These are phyloP conservation scores for Maudiozyma saulgeensis DNA, from an alignment of 805 yeast genomes.

Conservation along the genomic window DNA sequence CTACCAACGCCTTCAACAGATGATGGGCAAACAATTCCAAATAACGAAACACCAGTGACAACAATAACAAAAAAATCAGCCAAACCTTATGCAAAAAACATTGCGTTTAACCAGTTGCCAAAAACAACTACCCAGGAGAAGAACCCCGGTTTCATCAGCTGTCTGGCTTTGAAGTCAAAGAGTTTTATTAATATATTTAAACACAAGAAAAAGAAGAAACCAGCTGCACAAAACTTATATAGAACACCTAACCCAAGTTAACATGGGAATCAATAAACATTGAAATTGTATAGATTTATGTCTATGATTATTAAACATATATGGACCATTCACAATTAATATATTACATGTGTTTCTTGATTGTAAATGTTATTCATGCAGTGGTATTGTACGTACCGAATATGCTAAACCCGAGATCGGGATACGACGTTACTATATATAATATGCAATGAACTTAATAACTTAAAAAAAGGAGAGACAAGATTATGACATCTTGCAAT, in stretches of 20 bases:
- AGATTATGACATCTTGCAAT: too few species aligned
- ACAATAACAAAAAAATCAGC: neutral
- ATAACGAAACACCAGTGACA: neutral
- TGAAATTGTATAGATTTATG: too few species aligned
- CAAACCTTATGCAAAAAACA: neutral
- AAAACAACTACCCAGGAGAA: neutral
- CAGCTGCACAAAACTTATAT: conserved; percentile 4
- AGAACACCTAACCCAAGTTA: conserved; percentile 5
- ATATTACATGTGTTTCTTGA: too few species aligned
- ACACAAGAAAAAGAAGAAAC: conserved; percentile 7
- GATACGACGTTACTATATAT: too few species aligned
- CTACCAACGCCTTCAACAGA: conserved; percentile 3
- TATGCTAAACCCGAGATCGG: too few species aligned
- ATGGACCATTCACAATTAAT: too few species aligned
- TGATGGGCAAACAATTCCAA: neutral
- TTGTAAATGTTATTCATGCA: too few species aligned
- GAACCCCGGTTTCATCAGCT: neutral
- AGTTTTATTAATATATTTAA: conserved; percentile 2
- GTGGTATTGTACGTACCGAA: too few species aligned
- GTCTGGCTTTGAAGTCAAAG: conserved; percentile 2
- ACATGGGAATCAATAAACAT: neutral
- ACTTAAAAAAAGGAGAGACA: too few species aligned
- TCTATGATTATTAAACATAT: too few species aligned
- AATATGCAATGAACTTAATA: too few species aligned
- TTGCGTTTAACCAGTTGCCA: neutral